phyloP scores from a whole-genome alignment of 495 filamentous ascomycete species.

The Podospora sp. region DNA sequence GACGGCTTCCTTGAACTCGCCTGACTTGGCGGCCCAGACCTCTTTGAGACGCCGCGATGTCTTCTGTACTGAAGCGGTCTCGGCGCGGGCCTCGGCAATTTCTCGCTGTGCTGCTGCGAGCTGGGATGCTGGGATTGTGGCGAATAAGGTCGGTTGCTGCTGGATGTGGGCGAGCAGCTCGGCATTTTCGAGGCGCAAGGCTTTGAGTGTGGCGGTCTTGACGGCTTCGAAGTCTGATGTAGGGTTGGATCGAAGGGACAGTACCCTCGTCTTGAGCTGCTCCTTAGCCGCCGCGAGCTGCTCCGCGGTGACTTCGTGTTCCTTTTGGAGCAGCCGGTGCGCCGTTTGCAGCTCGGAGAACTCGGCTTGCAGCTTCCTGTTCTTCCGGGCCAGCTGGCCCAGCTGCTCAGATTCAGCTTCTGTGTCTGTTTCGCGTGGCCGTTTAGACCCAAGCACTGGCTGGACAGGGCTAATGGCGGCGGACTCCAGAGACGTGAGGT shows the following conservation, averaged over 20 bases:
- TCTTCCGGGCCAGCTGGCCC: conserved; percentile 81
- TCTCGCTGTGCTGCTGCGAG: conserved; percentile 74
- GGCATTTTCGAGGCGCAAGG: conserved; percentile 80
- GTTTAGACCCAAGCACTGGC: conserved; percentile 55
- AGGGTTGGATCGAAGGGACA: conserved; percentile 87
- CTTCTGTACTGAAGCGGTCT: conserved; percentile 83
- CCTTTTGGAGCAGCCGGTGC: conserved; percentile 67
- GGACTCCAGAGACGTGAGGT: conserved; percentile 66
- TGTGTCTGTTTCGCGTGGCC: conserved; percentile 56
- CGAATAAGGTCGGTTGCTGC: conserved; percentile 42
- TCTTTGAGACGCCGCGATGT: conserved; percentile 80
- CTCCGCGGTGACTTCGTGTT: conserved; percentile 69
- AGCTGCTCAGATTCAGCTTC: conserved; percentile 74
- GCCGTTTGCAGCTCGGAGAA: conserved; percentile 68
- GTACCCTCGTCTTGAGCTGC: conserved; percentile 77
- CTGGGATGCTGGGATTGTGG: conserved; percentile 72
- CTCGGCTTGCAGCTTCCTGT: conserved; percentile 79
- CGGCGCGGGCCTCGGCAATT: conserved; percentile 68
- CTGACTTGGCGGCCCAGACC: conserved; percentile 83
- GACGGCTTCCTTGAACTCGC: conserved; percentile 92
- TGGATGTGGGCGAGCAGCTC: conserved; percentile 80
- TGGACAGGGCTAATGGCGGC: conserved; percentile 32
- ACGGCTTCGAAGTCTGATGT: conserved; percentile 80
- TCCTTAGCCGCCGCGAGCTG: conserved; percentile 73
- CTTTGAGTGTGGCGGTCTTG: conserved; percentile 74